A percentile compares a stretch with the other conserved stretches of the same genome.
phyloP scores from a whole-genome alignment of 257 asterid species.

The Marsdenia floribunda region DNA sequence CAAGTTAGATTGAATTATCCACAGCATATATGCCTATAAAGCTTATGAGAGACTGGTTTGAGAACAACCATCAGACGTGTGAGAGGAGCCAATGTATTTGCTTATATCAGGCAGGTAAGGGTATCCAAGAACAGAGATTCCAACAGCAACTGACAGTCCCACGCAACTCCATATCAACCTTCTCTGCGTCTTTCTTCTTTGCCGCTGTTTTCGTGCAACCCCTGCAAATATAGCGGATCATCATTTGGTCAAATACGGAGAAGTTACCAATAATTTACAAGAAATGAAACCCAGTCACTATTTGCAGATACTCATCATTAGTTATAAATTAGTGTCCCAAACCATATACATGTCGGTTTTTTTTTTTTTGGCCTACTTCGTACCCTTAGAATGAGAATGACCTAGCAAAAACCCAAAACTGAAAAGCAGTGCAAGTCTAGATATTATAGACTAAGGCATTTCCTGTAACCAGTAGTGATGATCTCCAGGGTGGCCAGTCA shows the following conservation, averaged over 20 bases:
- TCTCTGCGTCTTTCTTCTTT: slow-evolving; percentile 37
- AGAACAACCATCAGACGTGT: slow-evolving; percentile 26
- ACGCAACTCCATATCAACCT: slow-evolving; percentile 65
- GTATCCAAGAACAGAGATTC: slow-evolving; percentile 47
- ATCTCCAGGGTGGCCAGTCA: not conserved
- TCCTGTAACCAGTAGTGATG: not conserved
- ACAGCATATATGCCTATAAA: slow-evolving; percentile 9
- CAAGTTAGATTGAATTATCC: not conserved
- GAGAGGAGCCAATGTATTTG: slow-evolving; percentile 20
- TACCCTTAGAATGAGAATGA: not conserved
- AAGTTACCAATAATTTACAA: not conserved
- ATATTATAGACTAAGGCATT: not conserved
- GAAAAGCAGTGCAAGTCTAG: not conserved
- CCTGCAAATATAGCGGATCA: slow-evolving; percentile 38
- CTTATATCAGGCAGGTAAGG: slow-evolving; percentile 35
- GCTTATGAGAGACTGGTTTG: slow-evolving; percentile 19
- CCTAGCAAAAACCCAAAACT: not conserved
- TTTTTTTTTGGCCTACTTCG: not conserved
- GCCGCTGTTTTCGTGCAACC: slow-evolving; percentile 54
- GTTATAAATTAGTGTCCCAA: not conserved
- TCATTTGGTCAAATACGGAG: slow-evolving; percentile 6
- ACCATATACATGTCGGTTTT: too few relatives aligned
- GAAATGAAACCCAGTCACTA: not conserved
- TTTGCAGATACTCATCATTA: not conserved
- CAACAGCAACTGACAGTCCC: slow-evolving; percentile 50